Evolutionary conservation across 345 rosid species (phyloP).

Genomic region (sweet orange (Citrus sinensis)): DNA sequence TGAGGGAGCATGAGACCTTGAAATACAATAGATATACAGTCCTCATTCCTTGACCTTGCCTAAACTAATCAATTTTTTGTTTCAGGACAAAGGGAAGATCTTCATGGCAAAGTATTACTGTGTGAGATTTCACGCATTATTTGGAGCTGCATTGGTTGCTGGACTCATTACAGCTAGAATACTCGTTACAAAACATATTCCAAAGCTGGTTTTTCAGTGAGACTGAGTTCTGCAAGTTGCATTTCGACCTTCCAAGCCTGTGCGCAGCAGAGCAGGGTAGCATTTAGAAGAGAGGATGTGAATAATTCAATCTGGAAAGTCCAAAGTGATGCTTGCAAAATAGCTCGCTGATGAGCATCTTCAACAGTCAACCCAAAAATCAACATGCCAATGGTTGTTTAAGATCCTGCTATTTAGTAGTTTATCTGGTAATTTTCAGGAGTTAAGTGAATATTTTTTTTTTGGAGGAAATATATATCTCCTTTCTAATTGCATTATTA

Average conservation of each 20-base stretch:
- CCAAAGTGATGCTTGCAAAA: neutral
- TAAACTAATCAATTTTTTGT: neutral
- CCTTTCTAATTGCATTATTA: neutral
- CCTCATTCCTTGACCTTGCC: neutral
- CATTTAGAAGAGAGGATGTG: neutral
- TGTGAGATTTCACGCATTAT: slow-evolving; percentile 71
- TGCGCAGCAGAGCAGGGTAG: neutral
- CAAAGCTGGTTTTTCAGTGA: slow-evolving; percentile 13
- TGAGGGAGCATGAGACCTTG: neutral
- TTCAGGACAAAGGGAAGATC: slow-evolving; percentile 67
- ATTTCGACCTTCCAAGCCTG: neutral
- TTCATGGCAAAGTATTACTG: slow-evolving; percentile 96
- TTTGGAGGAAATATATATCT: too few relatives aligned
- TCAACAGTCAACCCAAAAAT: neutral
- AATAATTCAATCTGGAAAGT: neutral
- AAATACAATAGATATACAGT: neutral
- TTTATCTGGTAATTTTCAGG: too few relatives aligned
- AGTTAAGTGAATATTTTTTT: neutral
- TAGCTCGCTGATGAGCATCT: neutral
- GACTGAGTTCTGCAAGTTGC: slow-evolving; percentile 4
- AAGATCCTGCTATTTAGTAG: neutral
- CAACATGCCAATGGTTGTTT: neutral
- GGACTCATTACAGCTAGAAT: slow-evolving; percentile 58
- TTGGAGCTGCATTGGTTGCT: slow-evolving; percentile 70
- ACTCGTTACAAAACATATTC: slow-evolving; percentile 15